Conservation (phyloP, 805 yeast genomes). For the Pichia cephalocereana region DNA sequence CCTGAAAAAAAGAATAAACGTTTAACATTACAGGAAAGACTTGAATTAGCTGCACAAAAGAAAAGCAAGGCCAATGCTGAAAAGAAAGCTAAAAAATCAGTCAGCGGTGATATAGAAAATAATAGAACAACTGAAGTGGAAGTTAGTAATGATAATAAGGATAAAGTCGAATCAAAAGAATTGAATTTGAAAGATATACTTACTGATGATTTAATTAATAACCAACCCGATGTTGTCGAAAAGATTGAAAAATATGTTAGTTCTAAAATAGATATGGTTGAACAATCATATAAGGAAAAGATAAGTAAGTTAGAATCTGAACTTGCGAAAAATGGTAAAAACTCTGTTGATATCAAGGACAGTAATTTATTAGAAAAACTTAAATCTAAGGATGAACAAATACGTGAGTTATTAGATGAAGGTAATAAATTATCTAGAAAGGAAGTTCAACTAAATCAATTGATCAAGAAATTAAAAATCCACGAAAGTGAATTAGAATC, state of each 20-base stretch:
- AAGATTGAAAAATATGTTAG: not conserved
- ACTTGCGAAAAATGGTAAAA: not conserved
- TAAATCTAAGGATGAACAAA: conserved; percentile 47
- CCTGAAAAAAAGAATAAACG: conserved; percentile 31
- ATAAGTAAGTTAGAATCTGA: not conserved
- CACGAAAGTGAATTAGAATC: conserved; percentile 32
- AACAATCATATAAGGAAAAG: not conserved
- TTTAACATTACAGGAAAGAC: conserved; percentile 72
- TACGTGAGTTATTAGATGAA: conserved; percentile 61
- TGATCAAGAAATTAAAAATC: conserved; percentile 52
- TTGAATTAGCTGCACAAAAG: conserved; percentile 66
- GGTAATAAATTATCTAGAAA: conserved; percentile 64
- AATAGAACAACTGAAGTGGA: not conserved
- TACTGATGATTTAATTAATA: not conserved
- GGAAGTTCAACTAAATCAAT: conserved; percentile 59
- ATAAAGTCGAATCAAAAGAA: not conserved
- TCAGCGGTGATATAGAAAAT: not conserved
- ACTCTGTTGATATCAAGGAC: not conserved
- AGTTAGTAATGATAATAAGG: not conserved
- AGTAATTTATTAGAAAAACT: conserved; percentile 17
- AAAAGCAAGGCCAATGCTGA: conserved; percentile 1
- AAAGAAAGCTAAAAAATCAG: not conserved
- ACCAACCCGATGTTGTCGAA: not conserved
- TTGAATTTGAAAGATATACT: not conserved
- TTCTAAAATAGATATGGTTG: not conserved